phyloP scores from a whole-genome alignment of 108 stramenopile species.

The Cylindrotheca fusiformis region DNA sequence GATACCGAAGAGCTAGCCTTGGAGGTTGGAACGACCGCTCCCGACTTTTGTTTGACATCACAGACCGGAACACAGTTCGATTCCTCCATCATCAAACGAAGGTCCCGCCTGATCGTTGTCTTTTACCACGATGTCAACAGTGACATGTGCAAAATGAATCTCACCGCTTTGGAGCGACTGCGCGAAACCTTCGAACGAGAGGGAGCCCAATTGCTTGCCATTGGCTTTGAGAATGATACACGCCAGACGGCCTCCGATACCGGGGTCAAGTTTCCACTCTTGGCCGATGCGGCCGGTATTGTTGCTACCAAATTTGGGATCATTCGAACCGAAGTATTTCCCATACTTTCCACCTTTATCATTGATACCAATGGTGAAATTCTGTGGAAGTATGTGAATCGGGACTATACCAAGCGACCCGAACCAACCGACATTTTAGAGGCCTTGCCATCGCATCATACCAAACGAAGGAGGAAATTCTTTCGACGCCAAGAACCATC shows the following conservation, averaged over 20 bases:
- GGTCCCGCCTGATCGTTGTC: constrained; percentile 14
- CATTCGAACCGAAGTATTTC: constrained; percentile 4
- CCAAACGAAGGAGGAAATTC: too few relatives aligned
- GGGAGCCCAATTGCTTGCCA: constrained; percentile 21
- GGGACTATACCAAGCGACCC: constrained; percentile 12
- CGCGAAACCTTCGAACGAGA: constrained; percentile 12
- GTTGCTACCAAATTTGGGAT: constrained; percentile 13
- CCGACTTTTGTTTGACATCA: constrained; percentile 8
- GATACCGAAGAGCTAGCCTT: constrained; percentile 3
- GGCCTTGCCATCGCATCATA: constrained; percentile 15
- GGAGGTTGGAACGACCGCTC: constrained; percentile 16
- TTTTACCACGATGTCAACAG: constrained; percentile 12
- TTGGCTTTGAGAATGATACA: background rate
- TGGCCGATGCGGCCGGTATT: constrained; percentile 11
- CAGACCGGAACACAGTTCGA: constrained; percentile 3
- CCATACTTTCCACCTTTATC: constrained; percentile 25
- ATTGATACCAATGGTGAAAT: constrained; percentile 9
- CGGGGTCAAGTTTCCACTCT: constrained; percentile 10
- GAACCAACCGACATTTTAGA: constrained; percentile 21
- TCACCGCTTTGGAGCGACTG: constrained; percentile 8
- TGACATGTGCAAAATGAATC: constrained; percentile 7
- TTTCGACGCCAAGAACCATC: too few relatives aligned
- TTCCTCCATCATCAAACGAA: background rate
- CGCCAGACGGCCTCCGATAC: background rate
- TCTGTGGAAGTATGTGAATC: constrained; percentile 10